phyloP scores from a whole-genome alignment of 1,284 basidiomycete genomes.

The Puccinia horiana region DNA sequence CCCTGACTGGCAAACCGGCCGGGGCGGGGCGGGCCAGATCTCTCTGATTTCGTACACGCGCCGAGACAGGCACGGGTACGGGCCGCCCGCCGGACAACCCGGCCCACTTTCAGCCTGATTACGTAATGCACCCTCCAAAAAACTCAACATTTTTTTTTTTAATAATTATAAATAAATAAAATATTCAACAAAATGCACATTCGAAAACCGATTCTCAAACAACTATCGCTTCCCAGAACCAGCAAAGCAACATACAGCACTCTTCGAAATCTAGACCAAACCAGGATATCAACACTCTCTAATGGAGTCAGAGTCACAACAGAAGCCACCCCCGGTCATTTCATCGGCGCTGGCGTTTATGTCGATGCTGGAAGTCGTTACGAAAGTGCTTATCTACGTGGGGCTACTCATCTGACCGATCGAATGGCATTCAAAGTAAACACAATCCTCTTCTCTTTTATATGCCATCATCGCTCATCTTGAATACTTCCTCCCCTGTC shows the following conservation, averaged over 20 bases:
- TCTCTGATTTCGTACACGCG: too few relatives aligned
- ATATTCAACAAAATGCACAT: too few relatives aligned
- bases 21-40: too few relatives aligned
- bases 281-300: conserved; percentile 27
- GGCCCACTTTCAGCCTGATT: too few relatives aligned
- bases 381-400: conserved; percentile 27
- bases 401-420: conserved; percentile 43
- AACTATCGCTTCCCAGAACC: too few relatives aligned
- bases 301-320: conserved; percentile 36
- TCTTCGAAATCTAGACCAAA: background rate
- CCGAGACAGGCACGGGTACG: too few relatives aligned
- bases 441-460: background rate
- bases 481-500: background rate
- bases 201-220: too few relatives aligned
- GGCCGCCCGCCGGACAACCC: too few relatives aligned
- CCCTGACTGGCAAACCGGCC: too few relatives aligned
- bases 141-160: background rate
- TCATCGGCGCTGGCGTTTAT: conserved; percentile 41
- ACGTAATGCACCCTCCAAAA: too few relatives aligned
- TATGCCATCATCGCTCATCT: background rate
- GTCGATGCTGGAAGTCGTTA: conserved; percentile 40
- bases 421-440: conserved; percentile 44
- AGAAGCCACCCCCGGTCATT: conserved; percentile 38
- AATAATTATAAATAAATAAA: background rate
- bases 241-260: too few relatives aligned